These are phyloP conservation scores for Collybia sordida DNA, from an alignment of 768 basidiomycete species.

Conservation along the genomic window DNA sequence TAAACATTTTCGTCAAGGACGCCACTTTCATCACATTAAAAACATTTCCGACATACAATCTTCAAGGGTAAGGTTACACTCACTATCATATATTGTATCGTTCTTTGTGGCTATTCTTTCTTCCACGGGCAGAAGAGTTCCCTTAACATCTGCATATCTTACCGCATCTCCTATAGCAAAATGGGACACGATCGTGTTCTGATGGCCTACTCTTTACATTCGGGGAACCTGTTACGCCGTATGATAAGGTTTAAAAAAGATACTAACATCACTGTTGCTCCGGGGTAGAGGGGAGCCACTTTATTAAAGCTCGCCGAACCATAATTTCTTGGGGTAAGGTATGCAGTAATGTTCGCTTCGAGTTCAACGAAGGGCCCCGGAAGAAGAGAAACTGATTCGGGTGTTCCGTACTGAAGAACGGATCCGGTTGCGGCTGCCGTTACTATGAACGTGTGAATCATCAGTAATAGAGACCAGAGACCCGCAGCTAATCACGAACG, in stretches of 20 bases:
- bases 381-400: constrained; percentile 17
- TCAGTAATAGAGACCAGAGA: too few species aligned
- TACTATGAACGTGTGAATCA: too few species aligned
- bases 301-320: constrained; percentile 18
- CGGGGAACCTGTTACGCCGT: background rate
- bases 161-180: constrained; percentile 22
- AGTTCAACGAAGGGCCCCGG: constrained; percentile 18
- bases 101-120: constrained; percentile 16
- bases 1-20: constrained; percentile 28
- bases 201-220: constrained; percentile 16
- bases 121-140: constrained; percentile 14
- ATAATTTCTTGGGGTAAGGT: constrained; percentile 18
- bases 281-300: constrained; percentile 24
- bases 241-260: background rate
- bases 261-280: constrained; percentile 23
- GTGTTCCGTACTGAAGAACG: constrained; percentile 10
- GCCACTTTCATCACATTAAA: constrained; percentile 18
- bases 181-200: constrained; percentile 23
- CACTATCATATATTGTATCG: constrained; percentile 26
- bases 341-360: constrained; percentile 20
- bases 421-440: background rate
- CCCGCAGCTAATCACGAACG: too few species aligned
- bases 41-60: background rate
- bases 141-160: constrained; percentile 22
- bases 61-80: background rate